Conservation (phyloP, 257 asterid genomes). For the Solanum ossicruentum region DNA sequence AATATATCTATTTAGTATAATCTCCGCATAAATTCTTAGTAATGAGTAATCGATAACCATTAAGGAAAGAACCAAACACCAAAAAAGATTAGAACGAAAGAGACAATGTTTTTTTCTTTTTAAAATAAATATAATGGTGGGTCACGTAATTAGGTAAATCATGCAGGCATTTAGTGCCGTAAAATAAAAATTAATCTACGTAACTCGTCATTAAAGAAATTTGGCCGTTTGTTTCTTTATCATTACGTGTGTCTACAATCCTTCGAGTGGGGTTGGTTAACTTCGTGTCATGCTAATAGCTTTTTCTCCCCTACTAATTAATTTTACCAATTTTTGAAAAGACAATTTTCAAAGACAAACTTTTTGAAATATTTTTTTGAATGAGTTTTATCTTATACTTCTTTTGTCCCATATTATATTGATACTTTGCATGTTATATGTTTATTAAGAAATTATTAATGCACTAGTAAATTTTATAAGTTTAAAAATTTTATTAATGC, state of each 20-base stretch:
- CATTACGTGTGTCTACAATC: neutral
- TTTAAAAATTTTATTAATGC: no score
- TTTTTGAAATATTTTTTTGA: neutral
- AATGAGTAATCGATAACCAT: neutral
- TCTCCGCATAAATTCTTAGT: no score
- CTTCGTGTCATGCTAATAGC: neutral
- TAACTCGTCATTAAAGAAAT: neutral
- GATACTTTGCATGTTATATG: fast-evolving
- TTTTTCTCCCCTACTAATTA: neutral
- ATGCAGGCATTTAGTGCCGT: neutral
- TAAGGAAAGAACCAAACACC: neutral
- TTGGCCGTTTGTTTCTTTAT: neutral
- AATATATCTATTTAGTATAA: no score
- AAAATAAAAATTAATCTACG: neutral
- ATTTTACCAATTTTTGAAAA: neutral
- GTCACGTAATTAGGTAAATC: neutral
- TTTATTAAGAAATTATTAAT: no score
- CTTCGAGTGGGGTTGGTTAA: neutral
- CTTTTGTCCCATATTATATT: no score
- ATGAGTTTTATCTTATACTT: neutral
- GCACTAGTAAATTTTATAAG: no score
- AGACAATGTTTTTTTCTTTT: neutral
- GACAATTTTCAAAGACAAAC: neutral
- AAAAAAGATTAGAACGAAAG: neutral
- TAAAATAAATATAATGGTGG: neutral